Base-by-base conservation (phyloP, 129 eudicot genomes). In the Pittosporum tobira region DNA sequence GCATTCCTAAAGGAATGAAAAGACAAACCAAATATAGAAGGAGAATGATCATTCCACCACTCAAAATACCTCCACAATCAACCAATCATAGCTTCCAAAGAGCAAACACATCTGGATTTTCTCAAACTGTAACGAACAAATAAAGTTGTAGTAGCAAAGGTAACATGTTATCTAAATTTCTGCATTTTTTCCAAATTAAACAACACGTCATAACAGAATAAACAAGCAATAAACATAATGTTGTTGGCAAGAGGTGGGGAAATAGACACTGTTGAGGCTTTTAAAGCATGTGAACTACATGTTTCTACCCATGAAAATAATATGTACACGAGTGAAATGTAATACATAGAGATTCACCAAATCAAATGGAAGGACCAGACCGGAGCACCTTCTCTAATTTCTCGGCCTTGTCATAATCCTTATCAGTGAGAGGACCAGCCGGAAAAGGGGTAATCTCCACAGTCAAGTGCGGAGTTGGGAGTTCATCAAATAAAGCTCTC, bases 401-500 rank as follows among this genome's bases (percentile, higher is more conserved):
- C 65, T 82, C 89, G 44, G 97, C 98, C 78, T 75, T 83, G 3
- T 79, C 81, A 49, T 90, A 85, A 53, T 90, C 98, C 40, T 71
- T 90, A 30, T 90, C 98, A 1, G 94, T 71, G 27, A 88, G 88
- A 26, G 94, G 94, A 58, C 96, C 96, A 3, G 80, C 82, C 4
- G 96, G 96, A 71, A 88, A 88, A 20, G 96, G 94, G 2, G 94
- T 83, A 14, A 88, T 88, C 63, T 88, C 96, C 16, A 88, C 94
- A 50, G 72, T 70, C 66, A 88, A 51, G 74, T 88, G 96, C 2
- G 96, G 96, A 1, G 96, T 88, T 6, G 96, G 94, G 30, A 88
- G 88, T 64, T 88, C 96, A 49, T 88, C 96, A 37, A 88, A 88
- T 77, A 88, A 71, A 1, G 96, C 96, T 12, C 94, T 51, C 25